Conservation (phyloP, 805 yeast genomes). For the Yamadazyma philogaea region DNA sequence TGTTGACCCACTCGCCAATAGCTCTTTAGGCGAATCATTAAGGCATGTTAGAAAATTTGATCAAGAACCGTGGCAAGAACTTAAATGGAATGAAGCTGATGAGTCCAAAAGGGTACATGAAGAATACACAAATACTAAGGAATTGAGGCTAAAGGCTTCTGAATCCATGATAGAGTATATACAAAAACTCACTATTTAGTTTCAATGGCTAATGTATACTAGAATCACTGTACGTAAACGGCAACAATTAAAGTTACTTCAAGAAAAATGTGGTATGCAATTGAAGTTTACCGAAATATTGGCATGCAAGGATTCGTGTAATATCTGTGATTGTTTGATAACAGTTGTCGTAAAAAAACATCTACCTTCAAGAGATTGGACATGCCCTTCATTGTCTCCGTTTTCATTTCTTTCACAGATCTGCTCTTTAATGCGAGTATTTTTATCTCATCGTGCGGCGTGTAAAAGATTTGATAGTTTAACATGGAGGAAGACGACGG, state of each 20-base stretch:
- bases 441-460: conserved; percentile 10
- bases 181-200: conserved; percentile 10
- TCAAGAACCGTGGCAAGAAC: conserved; percentile 38
- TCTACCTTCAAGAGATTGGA: neutral
- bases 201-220: conserved; percentile 14
- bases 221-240: neutral
- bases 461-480: conserved; percentile 3
- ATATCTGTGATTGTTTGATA: too few species aligned
- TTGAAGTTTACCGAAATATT: too few species aligned
- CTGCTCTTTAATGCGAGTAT: neutral
- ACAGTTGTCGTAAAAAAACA: too few species aligned
- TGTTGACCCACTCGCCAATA: conserved; percentile 16
- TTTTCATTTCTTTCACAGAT: neutral
- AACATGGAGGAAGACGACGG: conserved; percentile 54
- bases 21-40: conserved; percentile 38
- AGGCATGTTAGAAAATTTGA: conserved; percentile 37
- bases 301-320: too few species aligned
- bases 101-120: conserved; percentile 11
- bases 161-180: conserved; percentile 4
- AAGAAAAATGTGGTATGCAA: too few species aligned
- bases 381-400: neutral
- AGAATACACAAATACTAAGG: conserved; percentile 1
- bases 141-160: neutral
- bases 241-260: too few species aligned
- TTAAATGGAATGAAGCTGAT: conserved; percentile 26